phyloP scores from a whole-genome alignment of 805 yeast genomes.

The Ogataea glucozyma region DNA sequence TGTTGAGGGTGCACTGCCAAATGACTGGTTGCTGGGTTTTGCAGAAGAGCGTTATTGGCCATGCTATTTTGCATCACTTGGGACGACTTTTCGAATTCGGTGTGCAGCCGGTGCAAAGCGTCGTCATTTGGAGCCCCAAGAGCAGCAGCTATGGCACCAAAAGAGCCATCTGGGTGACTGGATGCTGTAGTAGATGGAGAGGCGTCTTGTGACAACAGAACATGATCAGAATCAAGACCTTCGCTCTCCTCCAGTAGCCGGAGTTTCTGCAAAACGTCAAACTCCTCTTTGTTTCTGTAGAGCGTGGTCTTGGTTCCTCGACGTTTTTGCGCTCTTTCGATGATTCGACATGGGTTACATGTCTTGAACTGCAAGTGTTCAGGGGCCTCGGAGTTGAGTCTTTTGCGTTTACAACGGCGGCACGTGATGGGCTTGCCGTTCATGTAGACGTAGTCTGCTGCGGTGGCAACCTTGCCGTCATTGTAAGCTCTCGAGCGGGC shows the following conservation, averaged over 20 bases:
- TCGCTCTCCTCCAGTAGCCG: slow-evolving; percentile 14
- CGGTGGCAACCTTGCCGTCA: slow-evolving; percentile 13
- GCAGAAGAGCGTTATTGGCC: slow-evolving; percentile 2
- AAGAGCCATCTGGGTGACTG: slow-evolving; percentile 1
- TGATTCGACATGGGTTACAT: slow-evolving; percentile 58
- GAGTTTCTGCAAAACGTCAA: slow-evolving; percentile 17
- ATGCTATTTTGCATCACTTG: slow-evolving; percentile 11
- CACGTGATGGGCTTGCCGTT: slow-evolving; percentile 43
- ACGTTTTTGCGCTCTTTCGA: slow-evolving; percentile 46
- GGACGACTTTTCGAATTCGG: slow-evolving; percentile 14
- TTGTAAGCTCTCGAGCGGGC: slow-evolving; percentile 21
- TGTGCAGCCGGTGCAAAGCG: slow-evolving; percentile 10
- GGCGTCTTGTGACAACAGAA: neutral
- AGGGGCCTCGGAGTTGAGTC: slow-evolving; percentile 56
- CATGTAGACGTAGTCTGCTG: slow-evolving; percentile 24
- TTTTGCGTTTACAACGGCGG: slow-evolving; percentile 58
- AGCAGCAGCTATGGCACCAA: neutral
- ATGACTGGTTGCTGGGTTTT: neutral
- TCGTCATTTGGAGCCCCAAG: slow-evolving; percentile 3
- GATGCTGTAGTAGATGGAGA: slow-evolving; percentile 4
- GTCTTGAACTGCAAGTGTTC: slow-evolving; percentile 58
- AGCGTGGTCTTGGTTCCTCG: slow-evolving; percentile 28
- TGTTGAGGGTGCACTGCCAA: slow-evolving; percentile 10
- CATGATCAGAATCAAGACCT: slow-evolving; percentile 2
- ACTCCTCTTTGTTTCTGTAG: slow-evolving; percentile 21